Percentiles rank a stretch among this genome's conserved stretches.
These are phyloP conservation scores for Taphrina betulina DNA, from an alignment of 1,139 yeast genomes.

Conservation along the genomic window DNA sequence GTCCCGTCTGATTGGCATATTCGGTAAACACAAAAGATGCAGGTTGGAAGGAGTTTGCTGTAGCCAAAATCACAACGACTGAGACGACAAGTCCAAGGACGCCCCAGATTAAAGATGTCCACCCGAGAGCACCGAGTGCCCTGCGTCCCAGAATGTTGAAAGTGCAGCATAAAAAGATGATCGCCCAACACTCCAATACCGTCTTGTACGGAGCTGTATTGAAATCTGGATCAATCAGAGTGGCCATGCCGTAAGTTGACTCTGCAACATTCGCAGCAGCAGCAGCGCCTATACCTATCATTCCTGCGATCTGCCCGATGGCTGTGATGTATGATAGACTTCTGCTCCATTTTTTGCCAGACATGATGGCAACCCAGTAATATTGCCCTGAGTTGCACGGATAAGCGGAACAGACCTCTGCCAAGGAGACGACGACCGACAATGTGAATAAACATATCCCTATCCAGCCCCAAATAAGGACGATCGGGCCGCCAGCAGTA, in stretches of 20 bases:
- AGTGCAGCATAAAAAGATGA: slow-evolving; percentile 28
- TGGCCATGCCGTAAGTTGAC: slow-evolving; percentile 40
- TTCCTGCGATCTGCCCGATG: slow-evolving; percentile 39
- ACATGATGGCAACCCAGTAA: slow-evolving; percentile 40
- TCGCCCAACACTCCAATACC: slow-evolving; percentile 35
- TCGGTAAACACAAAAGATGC: slow-evolving; percentile 40
- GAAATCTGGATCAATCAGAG: slow-evolving; percentile 36
- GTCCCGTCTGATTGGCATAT: slow-evolving; percentile 39
- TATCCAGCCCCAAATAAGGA: slow-evolving; percentile 73
- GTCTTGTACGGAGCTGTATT: slow-evolving; percentile 35
- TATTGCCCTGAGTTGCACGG: slow-evolving; percentile 56
- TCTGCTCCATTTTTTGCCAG: slow-evolving; percentile 39
- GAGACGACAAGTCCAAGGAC: slow-evolving; percentile 39
- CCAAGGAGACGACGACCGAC: slow-evolving; percentile 59
- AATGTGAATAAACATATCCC: slow-evolving; percentile 59
- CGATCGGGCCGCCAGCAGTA: slow-evolving; percentile 46
- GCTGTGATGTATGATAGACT: slow-evolving; percentile 37
- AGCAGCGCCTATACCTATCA: slow-evolving; percentile 40
- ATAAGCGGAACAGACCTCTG: slow-evolving; percentile 63
- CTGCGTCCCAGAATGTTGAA: slow-evolving; percentile 39
- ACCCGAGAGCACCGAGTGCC: slow-evolving; percentile 39
- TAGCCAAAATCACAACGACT: slow-evolving; percentile 39
- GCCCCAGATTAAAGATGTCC: slow-evolving; percentile 40
- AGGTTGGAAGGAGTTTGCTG: slow-evolving; percentile 39
- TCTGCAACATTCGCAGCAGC: slow-evolving; percentile 40